A percentile compares a stretch with the other conserved stretches of the same genome.
Evolutionary conservation across 352 stramenopile genomes (phyloP).

Genomic region (Phytophthora hybrid): DNA sequence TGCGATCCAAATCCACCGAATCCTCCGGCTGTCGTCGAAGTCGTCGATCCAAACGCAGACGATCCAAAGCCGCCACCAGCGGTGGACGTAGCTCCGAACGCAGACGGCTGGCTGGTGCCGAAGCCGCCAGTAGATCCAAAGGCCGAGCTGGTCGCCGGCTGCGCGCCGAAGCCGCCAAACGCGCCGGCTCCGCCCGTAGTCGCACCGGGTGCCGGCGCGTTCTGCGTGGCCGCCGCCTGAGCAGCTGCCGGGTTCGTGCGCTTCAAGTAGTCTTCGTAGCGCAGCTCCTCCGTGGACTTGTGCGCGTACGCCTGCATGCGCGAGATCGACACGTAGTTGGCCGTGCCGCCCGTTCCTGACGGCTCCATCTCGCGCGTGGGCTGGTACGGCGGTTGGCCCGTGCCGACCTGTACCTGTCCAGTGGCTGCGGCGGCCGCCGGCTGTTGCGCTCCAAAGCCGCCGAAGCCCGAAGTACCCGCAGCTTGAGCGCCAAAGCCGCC

Average conservation of each 20-base stretch:
- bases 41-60: conserved; percentile 47
- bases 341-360: conserved; percentile 60
- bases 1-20: conserved; percentile 69
- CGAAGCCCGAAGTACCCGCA: conserved; percentile 42
- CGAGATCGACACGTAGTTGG: conserved; percentile 75
- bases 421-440: conserved; percentile 19
- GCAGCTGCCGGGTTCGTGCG: conserved; percentile 65
- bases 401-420: conserved; percentile 68
- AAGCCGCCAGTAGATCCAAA: conserved; percentile 56
- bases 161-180: conserved; percentile 53
- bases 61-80: conserved; percentile 43
- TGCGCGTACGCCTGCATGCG: conserved; percentile 75
- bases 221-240: conserved; percentile 53
- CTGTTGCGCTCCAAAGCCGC: conserved; percentile 51
- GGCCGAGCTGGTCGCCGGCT: conserved; percentile 42
- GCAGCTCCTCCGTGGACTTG: conserved; percentile 81
- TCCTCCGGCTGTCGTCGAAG: conserved; percentile 31
- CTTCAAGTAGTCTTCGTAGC: conserved; percentile 86
- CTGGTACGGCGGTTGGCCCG: conserved; percentile 76
- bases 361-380: conserved; percentile 69
- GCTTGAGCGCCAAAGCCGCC: conserved; percentile 59
- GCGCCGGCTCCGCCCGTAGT: conserved; percentile 48
- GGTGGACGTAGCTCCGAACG: conserved; percentile 50
- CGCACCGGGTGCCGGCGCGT: conserved; percentile 46
- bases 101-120: conserved; percentile 38